phyloP scores from a whole-genome alignment of 768 basidiomycete species.

The Suillus weaverae region DNA sequence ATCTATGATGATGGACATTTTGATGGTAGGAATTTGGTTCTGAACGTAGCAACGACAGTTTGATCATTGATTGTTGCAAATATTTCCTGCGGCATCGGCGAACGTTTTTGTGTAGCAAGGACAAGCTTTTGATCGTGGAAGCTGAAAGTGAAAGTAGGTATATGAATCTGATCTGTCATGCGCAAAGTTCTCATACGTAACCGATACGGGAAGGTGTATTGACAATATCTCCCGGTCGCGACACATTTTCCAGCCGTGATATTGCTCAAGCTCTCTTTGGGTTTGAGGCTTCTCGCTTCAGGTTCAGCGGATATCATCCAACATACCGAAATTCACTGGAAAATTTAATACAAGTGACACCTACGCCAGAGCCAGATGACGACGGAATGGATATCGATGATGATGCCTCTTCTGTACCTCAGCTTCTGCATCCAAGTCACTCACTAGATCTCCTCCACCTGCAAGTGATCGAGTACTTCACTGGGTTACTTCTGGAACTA shows the following conservation, averaged over 20 bases:
- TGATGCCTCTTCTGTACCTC: slow-evolving; percentile 28
- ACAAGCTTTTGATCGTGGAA: slow-evolving; percentile 64
- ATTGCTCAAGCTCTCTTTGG: slow-evolving; percentile 52
- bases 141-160: slow-evolving; percentile 46
- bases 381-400: slow-evolving; percentile 68
- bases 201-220: slow-evolving; percentile 26
- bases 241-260: slow-evolving; percentile 48
- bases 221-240: slow-evolving; percentile 34
- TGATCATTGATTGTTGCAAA: slow-evolving; percentile 76
- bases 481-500: slow-evolving; percentile 56
- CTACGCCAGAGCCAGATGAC: slow-evolving; percentile 32
- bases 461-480: slow-evolving; percentile 70
- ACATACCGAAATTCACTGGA: slow-evolving; percentile 36
- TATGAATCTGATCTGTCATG: slow-evolving; percentile 3
- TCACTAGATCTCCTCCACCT: slow-evolving; percentile 66
- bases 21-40: slow-evolving; percentile 18
- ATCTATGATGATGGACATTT: slow-evolving; percentile 1
- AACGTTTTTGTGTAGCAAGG: slow-evolving; percentile 66
- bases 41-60: slow-evolving; percentile 59
- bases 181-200: slow-evolving; percentile 2
- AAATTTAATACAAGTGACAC: slow-evolving; percentile 13
- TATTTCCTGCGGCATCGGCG: slow-evolving; percentile 51
- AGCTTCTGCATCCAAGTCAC: slow-evolving; percentile 47
- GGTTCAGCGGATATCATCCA: slow-evolving; percentile 42
- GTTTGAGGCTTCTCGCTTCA: slow-evolving; percentile 32